phyloP scores from a whole-genome alignment of 192 early-diverging fungal species.

The Backusella australiensis region DNA sequence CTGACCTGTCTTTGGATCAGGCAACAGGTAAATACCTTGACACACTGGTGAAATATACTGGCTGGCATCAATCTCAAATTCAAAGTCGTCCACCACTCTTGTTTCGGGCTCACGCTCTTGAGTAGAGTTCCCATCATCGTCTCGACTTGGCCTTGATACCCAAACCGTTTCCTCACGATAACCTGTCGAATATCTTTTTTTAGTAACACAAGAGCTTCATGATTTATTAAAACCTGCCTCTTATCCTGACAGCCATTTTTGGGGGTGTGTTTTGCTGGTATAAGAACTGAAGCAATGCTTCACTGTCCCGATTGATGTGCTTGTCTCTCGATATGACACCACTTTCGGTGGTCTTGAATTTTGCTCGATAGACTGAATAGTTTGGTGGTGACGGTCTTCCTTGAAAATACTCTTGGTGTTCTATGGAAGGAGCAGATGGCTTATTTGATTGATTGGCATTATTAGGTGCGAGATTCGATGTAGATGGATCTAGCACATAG shows the following conservation, averaged over 20 bases:
- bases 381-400: conserved; percentile 26
- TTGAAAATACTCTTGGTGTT: neutral
- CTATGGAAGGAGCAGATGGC: neutral
- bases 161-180: conserved; percentile 34
- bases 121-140: conserved; percentile 21
- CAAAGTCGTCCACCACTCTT: conserved; percentile 30
- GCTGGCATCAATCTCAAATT: conserved; percentile 33
- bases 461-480: neutral
- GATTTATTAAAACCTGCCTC: neutral
- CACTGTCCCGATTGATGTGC: conserved; percentile 34
- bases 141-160: neutral
- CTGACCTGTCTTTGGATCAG: conserved; percentile 28
- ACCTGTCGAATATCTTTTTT: conserved; percentile 6
- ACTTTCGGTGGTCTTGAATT: conserved; percentile 9
- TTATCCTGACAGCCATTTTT: conserved; percentile 21
- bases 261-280: conserved; percentile 30
- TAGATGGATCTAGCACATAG: conserved; percentile 7
- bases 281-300: conserved; percentile 34
- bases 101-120: conserved; percentile 32
- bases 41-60: conserved; percentile 30
- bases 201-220: neutral
- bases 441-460: neutral
- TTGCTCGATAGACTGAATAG: conserved; percentile 31
- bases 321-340: conserved; percentile 32
- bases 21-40: conserved; percentile 25